A percentile compares a stretch with the other conserved stretches of the same genome.
Conservation (phyloP, 1,284 basidiomycete genomes). For the Gomphus bonarii region DNA sequence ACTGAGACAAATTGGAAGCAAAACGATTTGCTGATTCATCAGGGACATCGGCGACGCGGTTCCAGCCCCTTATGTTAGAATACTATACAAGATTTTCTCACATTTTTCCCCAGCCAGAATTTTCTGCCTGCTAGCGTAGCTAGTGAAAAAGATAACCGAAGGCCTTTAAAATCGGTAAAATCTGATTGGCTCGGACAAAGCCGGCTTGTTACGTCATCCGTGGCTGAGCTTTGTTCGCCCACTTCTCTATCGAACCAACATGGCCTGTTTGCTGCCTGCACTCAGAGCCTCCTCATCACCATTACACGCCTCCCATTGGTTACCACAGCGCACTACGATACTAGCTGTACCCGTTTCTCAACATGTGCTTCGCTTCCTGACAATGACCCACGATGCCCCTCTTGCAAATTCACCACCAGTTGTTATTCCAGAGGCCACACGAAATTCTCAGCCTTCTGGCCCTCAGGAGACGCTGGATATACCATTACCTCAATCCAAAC, state of each 20-base stretch:
- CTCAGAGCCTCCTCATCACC: background rate
- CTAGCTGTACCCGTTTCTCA: background rate
- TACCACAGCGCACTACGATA: background rate
- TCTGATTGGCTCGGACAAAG: background rate
- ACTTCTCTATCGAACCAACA: background rate
- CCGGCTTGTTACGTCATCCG: background rate
- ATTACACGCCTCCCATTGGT: background rate
- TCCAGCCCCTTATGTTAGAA: too few relatives aligned
- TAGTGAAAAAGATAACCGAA: too few relatives aligned
- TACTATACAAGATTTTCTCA: too few relatives aligned
- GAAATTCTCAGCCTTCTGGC: conserved; percentile 36
- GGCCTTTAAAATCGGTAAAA: background rate
- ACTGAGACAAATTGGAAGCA: too few relatives aligned
- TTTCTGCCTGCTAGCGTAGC: too few relatives aligned
- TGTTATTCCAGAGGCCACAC: conserved; percentile 29
- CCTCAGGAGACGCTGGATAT: conserved; percentile 62
- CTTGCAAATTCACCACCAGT: conserved; percentile 41
- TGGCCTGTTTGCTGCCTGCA: conserved; percentile 1
- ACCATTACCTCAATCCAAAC: conserved; percentile 54
- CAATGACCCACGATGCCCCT: conserved; percentile 16
- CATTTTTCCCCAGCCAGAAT: too few relatives aligned
- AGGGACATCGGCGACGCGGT: too few relatives aligned
- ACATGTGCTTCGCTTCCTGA: background rate
- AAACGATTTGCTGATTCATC: too few relatives aligned
- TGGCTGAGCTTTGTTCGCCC: background rate